Evolutionary conservation across 2,329 filamentous ascomycete species (phyloP).

Genomic region (Fusarium aywerte): DNA sequence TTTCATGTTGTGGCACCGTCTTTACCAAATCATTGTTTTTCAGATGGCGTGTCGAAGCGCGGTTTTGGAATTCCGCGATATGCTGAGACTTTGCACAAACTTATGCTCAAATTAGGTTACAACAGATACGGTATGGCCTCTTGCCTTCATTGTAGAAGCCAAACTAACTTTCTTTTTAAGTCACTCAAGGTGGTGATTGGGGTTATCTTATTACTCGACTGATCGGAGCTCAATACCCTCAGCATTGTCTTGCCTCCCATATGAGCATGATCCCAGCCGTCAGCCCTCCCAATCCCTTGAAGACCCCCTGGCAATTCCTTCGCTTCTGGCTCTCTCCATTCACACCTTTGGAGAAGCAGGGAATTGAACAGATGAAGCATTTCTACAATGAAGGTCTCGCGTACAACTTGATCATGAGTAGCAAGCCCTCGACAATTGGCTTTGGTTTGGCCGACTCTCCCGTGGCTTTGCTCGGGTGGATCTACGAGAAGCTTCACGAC

Average conservation of each 20-base stretch:
- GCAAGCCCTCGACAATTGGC: slow-evolving; percentile 80
- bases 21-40: not conserved
- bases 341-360: not conserved
- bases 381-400: slow-evolving; percentile 32
- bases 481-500: slow-evolving; percentile 82
- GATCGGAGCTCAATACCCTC: not conserved
- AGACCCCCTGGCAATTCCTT: not conserved
- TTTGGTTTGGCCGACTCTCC: slow-evolving; percentile 77
- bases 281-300: not conserved
- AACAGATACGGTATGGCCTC: not conserved
- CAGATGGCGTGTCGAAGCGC: not conserved
- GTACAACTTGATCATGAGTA: slow-evolving; percentile 52
- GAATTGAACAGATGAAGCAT: not conserved
- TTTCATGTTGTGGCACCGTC: not conserved
- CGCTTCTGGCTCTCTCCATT: not conserved
- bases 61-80: not conserved
- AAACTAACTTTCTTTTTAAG: not conserved
- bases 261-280: not conserved
- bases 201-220: not conserved
- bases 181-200: slow-evolving; percentile 1
- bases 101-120: not conserved
- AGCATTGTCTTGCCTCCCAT: not conserved
- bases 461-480: slow-evolving; percentile 77
- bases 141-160: fast-evolving
- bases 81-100: not conserved